A percentile compares a stretch with the other conserved stretches of the same genome.
Conservation (phyloP, 2,329 filamentous ascomycete species). For the Neofusicoccum cordaticola region DNA sequence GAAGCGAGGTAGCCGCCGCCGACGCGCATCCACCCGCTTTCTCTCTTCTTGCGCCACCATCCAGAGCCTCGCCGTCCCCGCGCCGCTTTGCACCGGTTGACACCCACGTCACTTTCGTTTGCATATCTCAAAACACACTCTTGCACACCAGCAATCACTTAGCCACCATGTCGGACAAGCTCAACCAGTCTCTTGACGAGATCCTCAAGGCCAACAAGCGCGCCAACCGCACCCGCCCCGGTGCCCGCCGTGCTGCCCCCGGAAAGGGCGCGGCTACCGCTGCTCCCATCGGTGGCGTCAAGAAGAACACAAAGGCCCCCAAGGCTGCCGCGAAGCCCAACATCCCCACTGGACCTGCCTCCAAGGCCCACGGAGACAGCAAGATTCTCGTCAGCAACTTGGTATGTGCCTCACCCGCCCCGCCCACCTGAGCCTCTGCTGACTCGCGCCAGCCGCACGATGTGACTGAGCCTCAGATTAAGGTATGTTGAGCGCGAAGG, state of each 20-base stretch:
- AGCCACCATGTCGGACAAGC: conserved; percentile 73
- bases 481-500: conserved; percentile 86
- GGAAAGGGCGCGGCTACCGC: conserved; percentile 56
- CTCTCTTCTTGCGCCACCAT: background rate
- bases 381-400: conserved; percentile 99
- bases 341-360: conserved; percentile 62
- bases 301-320: conserved; percentile 66
- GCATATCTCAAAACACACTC: conserved; percentile 19
- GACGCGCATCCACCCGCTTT: background rate
- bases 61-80: background rate
- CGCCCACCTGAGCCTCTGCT: conserved; percentile 35
- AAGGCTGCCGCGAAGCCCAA: conserved; percentile 59
- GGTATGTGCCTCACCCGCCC: conserved; percentile 57
- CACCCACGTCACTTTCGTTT: conserved; percentile 9
- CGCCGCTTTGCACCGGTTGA: conserved; percentile 2
- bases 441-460: conserved; percentile 74
- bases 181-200: conserved; percentile 95
- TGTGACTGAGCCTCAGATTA: conserved; percentile 95
- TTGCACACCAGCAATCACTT: background rate
- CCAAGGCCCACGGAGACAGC: conserved; percentile 65
- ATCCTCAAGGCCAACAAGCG: conserved; percentile 77
- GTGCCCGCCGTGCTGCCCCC: conserved; percentile 45
- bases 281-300: conserved; percentile 79
- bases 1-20: conserved; percentile 3
- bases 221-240: conserved; percentile 49